These are phyloP conservation scores for Pichia manshurica DNA, from an alignment of 805 yeast species.

Conservation along the genomic window DNA sequence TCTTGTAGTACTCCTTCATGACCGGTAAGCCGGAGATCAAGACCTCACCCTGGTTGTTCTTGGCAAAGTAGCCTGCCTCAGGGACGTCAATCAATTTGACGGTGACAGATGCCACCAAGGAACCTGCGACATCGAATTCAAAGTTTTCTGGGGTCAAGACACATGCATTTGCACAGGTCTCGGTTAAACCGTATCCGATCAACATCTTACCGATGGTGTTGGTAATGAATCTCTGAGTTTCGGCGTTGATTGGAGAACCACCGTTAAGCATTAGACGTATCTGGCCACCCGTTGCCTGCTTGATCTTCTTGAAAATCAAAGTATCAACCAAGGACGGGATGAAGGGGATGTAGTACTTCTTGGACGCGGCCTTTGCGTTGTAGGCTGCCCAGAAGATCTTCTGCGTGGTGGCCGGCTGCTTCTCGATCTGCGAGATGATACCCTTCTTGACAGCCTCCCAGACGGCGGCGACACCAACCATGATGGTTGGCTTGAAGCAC, in stretches of 20 bases:
- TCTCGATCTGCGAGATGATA: constrained; percentile 65
- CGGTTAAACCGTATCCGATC: constrained; percentile 94
- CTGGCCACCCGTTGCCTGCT: constrained; percentile 92
- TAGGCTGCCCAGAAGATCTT: constrained; percentile 86
- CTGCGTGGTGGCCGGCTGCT: constrained; percentile 60
- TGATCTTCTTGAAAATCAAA: constrained; percentile 78
- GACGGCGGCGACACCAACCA: constrained; percentile 99
- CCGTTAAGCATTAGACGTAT: constrained; percentile 74
- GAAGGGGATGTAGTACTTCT: constrained; percentile 68
- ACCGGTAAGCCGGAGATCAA: constrained; percentile 72
- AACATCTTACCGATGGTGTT: constrained; percentile 79
- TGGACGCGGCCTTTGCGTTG: constrained; percentile 62
- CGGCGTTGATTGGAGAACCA: constrained; percentile 81
- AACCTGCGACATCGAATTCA: constrained; percentile 76
- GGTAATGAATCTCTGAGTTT: constrained; percentile 76
- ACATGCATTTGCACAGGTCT: constrained; percentile 85
- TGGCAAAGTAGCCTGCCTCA: constrained; percentile 87
- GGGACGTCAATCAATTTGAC: constrained; percentile 85
- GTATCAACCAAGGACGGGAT: constrained; percentile 65
- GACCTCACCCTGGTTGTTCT: constrained; percentile 90
- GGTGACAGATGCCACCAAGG: constrained; percentile 74
- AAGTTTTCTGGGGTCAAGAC: constrained; percentile 59
- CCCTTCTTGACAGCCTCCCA: constrained; percentile 97
- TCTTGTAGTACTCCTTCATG: constrained; percentile 71
- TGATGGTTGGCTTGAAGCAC: constrained; percentile 81